phyloP scores from a whole-genome alignment of 2,329 filamentous ascomycete species.

The Penicillium sp. region DNA sequence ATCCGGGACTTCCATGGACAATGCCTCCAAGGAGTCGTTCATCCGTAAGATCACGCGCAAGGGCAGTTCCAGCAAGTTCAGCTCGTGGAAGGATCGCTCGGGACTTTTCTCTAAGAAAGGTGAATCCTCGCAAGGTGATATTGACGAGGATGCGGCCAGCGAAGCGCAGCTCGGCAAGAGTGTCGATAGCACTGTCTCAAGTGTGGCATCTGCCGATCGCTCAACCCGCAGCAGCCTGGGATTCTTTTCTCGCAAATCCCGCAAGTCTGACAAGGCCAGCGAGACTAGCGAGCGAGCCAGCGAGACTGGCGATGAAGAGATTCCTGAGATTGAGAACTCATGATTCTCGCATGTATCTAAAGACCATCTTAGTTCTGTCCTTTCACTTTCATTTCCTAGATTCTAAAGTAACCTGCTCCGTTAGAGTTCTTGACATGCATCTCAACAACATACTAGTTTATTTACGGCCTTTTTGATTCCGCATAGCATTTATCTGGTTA shows the following conservation, averaged over 20 bases:
- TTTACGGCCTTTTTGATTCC: not conserved
- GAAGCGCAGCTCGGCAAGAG: constrained; percentile 45
- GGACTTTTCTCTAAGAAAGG: constrained; percentile 48
- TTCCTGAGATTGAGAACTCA: constrained; percentile 28
- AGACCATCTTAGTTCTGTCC: constrained; percentile 1
- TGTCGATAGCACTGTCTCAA: constrained; percentile 42
- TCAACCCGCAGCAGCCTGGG: constrained; percentile 44
- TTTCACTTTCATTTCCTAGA: constrained; percentile 13
- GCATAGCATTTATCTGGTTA: not conserved
- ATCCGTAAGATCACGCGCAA: constrained; percentile 53
- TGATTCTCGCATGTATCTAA: constrained; percentile 4
- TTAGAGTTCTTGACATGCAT: constrained; percentile 12
- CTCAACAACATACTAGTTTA: constrained; percentile 4
- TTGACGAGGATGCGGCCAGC: constrained; percentile 42
- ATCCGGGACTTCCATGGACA: constrained; percentile 43
- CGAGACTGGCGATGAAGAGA: constrained; percentile 44
- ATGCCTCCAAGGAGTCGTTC: constrained; percentile 47
- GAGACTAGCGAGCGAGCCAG: constrained; percentile 45
- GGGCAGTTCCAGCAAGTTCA: constrained; percentile 51
- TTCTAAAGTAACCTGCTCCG: constrained; percentile 10
- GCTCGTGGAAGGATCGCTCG: constrained; percentile 51
- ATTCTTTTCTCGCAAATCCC: constrained; percentile 49
- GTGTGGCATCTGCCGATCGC: constrained; percentile 43
- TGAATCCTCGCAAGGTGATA: constrained; percentile 43
- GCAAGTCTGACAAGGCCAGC: constrained; percentile 43